These are phyloP conservation scores for Daphne laureola DNA, from an alignment of 441 rosid species.

Conservation along the genomic window DNA sequence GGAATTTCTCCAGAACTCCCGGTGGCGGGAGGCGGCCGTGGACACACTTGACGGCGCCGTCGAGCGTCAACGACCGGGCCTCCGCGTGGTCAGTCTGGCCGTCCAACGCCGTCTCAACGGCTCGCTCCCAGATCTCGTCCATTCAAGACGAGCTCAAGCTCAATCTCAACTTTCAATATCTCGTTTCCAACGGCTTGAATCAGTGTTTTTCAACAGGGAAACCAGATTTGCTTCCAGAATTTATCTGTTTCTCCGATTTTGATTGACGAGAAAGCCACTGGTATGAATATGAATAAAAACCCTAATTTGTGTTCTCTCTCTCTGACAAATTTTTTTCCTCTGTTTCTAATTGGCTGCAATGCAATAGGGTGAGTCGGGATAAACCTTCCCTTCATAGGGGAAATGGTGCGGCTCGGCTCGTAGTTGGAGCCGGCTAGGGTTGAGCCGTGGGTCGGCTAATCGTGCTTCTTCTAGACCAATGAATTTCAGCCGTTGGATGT, in stretches of 20 bases:
- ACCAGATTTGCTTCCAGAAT: constrained; percentile 1
- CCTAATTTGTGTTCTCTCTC: constrained; percentile 8
- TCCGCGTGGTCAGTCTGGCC: constrained; percentile 46
- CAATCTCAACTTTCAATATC: constrained; percentile 7
- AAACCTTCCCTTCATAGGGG: constrained; percentile 7
- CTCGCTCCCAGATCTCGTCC: constrained; percentile 81
- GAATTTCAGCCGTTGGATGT: constrained; percentile 27
- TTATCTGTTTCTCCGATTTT: background rate
- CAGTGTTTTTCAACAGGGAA: constrained; percentile 11
- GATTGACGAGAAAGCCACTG: constrained; percentile 3
- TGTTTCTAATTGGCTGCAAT: constrained; percentile 14
- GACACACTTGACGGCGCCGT: constrained; percentile 63
- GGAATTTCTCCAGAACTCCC: constrained; percentile 44
- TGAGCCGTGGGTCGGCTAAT: constrained; percentile 9
- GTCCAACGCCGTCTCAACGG: constrained; percentile 60
- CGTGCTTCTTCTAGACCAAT: constrained; percentile 6
- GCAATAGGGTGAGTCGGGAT: constrained; percentile 13
- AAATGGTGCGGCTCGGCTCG: constrained; percentile 11
- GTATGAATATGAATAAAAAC: background rate
- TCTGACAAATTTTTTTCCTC: background rate
- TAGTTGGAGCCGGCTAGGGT: constrained; percentile 15
- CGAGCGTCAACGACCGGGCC: constrained; percentile 41
- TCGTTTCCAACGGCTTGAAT: constrained; percentile 9
- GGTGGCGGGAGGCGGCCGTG: constrained; percentile 57
- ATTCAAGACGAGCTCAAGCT: constrained; percentile 24